Percentiles rank a stretch among this genome's conserved stretches.
These are phyloP conservation scores for Beauveria pseudobassiana DNA, from an alignment of 2,329 filamentous ascomycete species.

Conservation along the genomic window DNA sequence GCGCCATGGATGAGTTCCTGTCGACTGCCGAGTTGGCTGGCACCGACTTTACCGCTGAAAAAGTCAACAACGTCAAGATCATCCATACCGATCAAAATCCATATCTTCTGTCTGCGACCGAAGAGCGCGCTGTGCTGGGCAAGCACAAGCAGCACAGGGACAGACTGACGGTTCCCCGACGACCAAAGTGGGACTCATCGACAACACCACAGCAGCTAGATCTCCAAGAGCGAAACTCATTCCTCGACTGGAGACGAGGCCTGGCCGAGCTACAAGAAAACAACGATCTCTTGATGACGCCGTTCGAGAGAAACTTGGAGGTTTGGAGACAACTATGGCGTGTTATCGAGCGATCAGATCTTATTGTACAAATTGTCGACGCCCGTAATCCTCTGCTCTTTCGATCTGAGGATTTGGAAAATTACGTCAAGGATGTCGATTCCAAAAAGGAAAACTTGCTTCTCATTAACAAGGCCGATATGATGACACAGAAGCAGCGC, in stretches of 20 bases:
- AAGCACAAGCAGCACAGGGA: constrained; percentile 78
- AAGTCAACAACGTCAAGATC: constrained; percentile 98
- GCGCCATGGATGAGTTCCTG: constrained; percentile 91
- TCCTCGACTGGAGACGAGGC: constrained; percentile 83
- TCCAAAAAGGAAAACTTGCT: constrained; percentile 82
- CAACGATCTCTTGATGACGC: constrained; percentile 92
- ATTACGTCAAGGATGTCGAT: constrained; percentile 90
- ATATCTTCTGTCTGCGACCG: constrained; percentile 75
- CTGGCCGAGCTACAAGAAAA: constrained; percentile 90
- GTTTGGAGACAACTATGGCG: constrained; percentile 98
- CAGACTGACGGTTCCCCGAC: constrained; percentile 78
- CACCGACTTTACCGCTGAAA: constrained; percentile 97
- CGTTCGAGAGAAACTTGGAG: constrained; percentile 93
- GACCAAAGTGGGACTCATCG: constrained; percentile 78
- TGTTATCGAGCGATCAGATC: constrained; percentile 91
- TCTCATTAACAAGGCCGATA: constrained; percentile 97
- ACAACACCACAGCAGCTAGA: constrained; percentile 84
- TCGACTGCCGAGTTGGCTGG: constrained; percentile 94
- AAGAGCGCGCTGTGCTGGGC: constrained; percentile 68
- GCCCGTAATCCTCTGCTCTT: constrained; percentile 91
- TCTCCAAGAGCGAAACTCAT: constrained; percentile 65
- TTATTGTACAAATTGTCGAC: constrained; percentile 97
- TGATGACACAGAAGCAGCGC: constrained; percentile 88
- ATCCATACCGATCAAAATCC: constrained; percentile 97
- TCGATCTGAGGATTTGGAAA: constrained; percentile 85